A percentile compares a stretch with the other conserved stretches of the same genome.
phyloP scores from a whole-genome alignment of 2,329 filamentous ascomycete species.

The Falciphora oryzae region DNA sequence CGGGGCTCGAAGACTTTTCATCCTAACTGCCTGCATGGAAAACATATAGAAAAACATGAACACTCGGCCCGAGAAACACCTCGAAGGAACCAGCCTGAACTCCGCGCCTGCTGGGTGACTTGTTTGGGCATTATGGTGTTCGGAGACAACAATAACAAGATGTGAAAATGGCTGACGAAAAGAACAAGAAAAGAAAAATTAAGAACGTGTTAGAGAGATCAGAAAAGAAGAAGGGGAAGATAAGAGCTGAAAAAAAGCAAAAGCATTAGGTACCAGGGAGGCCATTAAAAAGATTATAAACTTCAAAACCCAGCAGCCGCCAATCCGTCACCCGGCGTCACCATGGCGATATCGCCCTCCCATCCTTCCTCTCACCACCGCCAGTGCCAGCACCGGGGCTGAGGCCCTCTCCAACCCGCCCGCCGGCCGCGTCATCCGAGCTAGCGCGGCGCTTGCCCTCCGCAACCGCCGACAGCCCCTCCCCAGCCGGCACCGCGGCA shows the following conservation, averaged over 20 bases:
- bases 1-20: neutral
- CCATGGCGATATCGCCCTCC: conserved; percentile 1
- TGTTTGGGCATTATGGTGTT: neutral
- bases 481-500: conserved; percentile 3
- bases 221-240: neutral
- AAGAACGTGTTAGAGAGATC: neutral
- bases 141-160: no score
- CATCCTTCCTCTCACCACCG: neutral
- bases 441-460: conserved; percentile 5
- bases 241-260: neutral
- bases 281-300: neutral
- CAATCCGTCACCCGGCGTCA: neutral
- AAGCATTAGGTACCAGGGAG: neutral
- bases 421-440: neutral
- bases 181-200: neutral
- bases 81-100: neutral
- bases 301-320: neutral
- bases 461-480: conserved; percentile 2
- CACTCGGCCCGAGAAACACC: neutral
- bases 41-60: neutral
- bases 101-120: neutral
- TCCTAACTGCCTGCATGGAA: neutral
- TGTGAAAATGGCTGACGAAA: neutral
- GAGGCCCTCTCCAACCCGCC: neutral
- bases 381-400: no score